Evolutionary conservation across 257 asterid species (phyloP).

Genomic region (Linaria vulgaris): DNA sequence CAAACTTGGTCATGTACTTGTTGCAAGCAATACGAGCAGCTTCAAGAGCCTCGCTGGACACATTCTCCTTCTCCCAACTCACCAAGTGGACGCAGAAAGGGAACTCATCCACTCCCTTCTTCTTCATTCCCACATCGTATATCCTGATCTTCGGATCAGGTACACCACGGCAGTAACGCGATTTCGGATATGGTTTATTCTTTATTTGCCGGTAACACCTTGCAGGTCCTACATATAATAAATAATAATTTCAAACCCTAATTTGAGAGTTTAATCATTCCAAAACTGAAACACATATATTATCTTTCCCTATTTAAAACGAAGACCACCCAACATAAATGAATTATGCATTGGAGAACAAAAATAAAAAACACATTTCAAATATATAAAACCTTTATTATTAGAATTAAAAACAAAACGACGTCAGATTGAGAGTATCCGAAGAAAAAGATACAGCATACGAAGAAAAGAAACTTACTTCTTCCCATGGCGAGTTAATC

Average conservation of each 20-base stretch:
- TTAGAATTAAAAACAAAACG: too few relatives aligned
- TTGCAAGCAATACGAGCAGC: constrained; percentile 95
- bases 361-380: too few relatives aligned
- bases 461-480: constrained; percentile 44
- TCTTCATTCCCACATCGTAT: constrained; percentile 90
- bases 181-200: constrained; percentile 84
- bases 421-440: too few relatives aligned
- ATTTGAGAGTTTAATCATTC: too few relatives aligned
- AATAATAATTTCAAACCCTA: background rate
- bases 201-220: constrained; percentile 91
- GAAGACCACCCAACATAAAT: too few relatives aligned
- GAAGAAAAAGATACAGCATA: too few relatives aligned
- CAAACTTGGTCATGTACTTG: constrained; percentile 90
- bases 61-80: constrained; percentile 94
- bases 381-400: too few relatives aligned
- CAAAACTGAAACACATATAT: too few relatives aligned
- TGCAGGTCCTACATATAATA: constrained; percentile 64
- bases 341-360: too few relatives aligned
- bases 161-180: constrained; percentile 88
- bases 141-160: constrained; percentile 90
- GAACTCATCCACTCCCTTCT: constrained; percentile 83
- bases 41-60: constrained; percentile 87
- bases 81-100: constrained; percentile 93
- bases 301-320: too few relatives aligned
- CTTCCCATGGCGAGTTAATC: constrained; percentile 63